Base-by-base conservation (phyloP, 805 yeast genomes). In the Ogataea chonburiensis region DNA sequence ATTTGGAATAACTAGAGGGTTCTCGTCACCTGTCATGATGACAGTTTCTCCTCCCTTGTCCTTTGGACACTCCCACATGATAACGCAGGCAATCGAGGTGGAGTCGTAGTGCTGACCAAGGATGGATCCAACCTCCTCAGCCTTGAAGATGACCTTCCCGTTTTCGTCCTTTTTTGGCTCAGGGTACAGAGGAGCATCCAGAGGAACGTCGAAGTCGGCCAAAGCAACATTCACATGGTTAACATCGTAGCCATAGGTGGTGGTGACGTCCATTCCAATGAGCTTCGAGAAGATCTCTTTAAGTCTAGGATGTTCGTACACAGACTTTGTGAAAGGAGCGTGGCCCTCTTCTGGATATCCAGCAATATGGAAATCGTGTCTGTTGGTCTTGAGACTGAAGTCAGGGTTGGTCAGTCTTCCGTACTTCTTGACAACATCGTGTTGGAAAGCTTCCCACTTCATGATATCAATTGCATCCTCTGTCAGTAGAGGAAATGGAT, bases 401-500 rank as follows among this genome's bases (percentile, higher is more conserved):
- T 59, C 55, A 3, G 61, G 45, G 28, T 54, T 58, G 12, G 67
- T 63, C 22, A 58, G 52, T 42, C 79, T 62, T 13, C 70, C 79
- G 49, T 61, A 66, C 27, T 65, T 59, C 37, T 64, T 41, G 28
- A 75, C 62, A 3, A 61, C 47, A 15, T 71, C 70, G 36, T 68
- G 67, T 24, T 58, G 56, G 43, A 76, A 64, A 14, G 72, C 55
- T 51, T 77, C 82, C 53, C 68, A 67, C 46, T 71, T 66, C 76
- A 77, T 71, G 42, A 77, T 70, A 26, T 68, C 67, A 27, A 75
- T 60, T 1, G 82, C 81, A 46, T 77, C 82, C 27, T 68, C 68
- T 1, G 79, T 71, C 53, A 77, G 70, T 24, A 77, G 55, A 2
- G 80, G 81, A 52, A 77, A 77, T 4, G 83, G 79, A 38, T 67